These are phyloP conservation scores for Jamesozyma jinghongensis DNA, from an alignment of 805 yeast genomes.

Conservation along the genomic window DNA sequence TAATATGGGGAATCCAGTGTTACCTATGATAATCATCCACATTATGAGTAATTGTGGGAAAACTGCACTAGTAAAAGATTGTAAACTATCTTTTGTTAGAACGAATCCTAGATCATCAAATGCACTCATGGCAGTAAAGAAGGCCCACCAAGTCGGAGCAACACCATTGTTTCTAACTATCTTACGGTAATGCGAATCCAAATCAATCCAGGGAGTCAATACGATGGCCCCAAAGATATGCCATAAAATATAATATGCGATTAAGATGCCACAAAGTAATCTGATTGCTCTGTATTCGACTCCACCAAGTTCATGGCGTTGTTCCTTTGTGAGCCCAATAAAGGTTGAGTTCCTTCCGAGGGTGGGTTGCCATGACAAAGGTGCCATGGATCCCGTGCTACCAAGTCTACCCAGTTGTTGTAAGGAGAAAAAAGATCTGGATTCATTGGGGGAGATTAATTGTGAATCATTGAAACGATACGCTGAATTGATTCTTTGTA, in stretches of 20 bases:
- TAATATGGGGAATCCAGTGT: constrained; percentile 85
- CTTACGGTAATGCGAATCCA: constrained; percentile 33
- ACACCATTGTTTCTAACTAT: constrained; percentile 47
- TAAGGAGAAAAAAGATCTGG: no score
- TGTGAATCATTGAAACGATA: no score
- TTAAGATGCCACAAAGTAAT: constrained; percentile 54
- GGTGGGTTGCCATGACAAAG: constrained; percentile 80
- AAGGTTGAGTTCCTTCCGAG: constrained; percentile 92
- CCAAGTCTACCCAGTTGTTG: no score
- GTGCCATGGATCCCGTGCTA: no score
- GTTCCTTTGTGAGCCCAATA: constrained; percentile 68
- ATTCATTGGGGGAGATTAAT: no score
- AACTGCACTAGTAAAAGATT: constrained; percentile 49
- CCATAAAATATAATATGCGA: constrained; percentile 63
- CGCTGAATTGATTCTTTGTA: no score
- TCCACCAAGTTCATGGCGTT: constrained; percentile 91
- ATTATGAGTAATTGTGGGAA: constrained; percentile 55
- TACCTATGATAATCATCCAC: constrained; percentile 76
- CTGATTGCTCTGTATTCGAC: constrained; percentile 89
- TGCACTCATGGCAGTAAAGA: constrained; percentile 67
- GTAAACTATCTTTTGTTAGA: constrained; percentile 70
- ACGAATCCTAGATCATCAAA: constrained; percentile 82
- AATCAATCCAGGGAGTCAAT: constrained; percentile 52
- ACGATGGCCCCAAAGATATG: constrained; percentile 45
- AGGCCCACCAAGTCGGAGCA: constrained; percentile 84